Conservation (phyloP, 164 flowering plant genomes). For the Warburgia ugandensis region DNA sequence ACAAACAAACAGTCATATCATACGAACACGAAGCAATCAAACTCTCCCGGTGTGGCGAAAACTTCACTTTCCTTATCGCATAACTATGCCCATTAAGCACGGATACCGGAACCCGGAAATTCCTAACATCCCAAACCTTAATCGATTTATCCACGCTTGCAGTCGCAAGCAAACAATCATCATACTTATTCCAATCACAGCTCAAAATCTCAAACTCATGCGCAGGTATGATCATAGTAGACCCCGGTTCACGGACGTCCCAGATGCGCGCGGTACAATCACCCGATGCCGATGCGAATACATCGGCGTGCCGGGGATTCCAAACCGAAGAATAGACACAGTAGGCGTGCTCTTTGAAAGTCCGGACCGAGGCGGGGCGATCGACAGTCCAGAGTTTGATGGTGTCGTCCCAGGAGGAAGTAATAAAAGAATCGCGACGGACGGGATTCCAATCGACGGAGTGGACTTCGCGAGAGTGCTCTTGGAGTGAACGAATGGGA, state of each 20-base stretch:
- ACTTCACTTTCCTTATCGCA: slow-evolving; percentile 71
- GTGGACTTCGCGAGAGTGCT: slow-evolving; percentile 87
- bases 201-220: slow-evolving; percentile 75
- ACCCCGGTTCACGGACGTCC: slow-evolving; percentile 84
- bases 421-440: slow-evolving; percentile 76
- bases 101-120: slow-evolving; percentile 6
- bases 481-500: slow-evolving; percentile 73
- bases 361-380: slow-evolving; percentile 64
- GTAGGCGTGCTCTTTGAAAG: slow-evolving; percentile 86
- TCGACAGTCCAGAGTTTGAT: slow-evolving; percentile 86
- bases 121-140: slow-evolving; percentile 90
- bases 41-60: slow-evolving; percentile 70
- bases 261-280: slow-evolving; percentile 74
- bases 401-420: slow-evolving; percentile 86
- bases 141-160: slow-evolving; percentile 75
- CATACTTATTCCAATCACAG: slow-evolving; percentile 92
- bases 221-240: slow-evolving; percentile 71
- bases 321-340: slow-evolving; percentile 78
- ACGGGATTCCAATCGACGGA: slow-evolving; percentile 77
- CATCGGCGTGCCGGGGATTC: slow-evolving; percentile 91
- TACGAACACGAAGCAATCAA: slow-evolving; percentile 69
- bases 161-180: slow-evolving; percentile 63
- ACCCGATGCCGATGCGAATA: slow-evolving; percentile 91
- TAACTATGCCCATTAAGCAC: slow-evolving; percentile 45
- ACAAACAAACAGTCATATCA: slow-evolving; percentile 86